Evolutionary conservation across 2,329 filamentous ascomycete genomes (phyloP), one percentile per base, ranked within the genome.

Genomic region (Rutstroemia sp.): DNA sequence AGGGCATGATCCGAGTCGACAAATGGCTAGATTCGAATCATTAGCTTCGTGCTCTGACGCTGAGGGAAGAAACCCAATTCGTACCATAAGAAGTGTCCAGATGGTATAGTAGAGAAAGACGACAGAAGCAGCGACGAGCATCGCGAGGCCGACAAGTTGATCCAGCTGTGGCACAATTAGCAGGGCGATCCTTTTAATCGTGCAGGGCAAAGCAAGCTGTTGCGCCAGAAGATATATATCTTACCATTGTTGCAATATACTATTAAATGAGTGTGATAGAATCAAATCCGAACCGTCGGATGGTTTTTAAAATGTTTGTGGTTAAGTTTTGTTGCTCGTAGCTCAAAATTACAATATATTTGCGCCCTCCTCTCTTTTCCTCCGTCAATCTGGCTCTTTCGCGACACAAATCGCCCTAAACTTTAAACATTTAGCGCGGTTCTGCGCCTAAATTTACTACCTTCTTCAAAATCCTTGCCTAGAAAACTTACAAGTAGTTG

Each of bases 71-170:
- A 45, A 14, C 21, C 16, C 14, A 21, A 5, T 52, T 67, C 75
- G 58, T 82, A 96, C 94, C 89, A 99, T 97, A 64, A 97, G 81
- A 63, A 99, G 81, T 27, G 94, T 96, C 94, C 94, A 99, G 73
- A 96, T 83, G 62, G 90, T 94, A 78, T 99, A 99, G 82, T 99
- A 99, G 68, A 87, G 77, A 72, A 89, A 89, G 71, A 89, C 82
- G 67, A 80, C 78, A 63, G 85, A 84, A 67, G 86, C 86, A 77
- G 80, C 78, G 73, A 88, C 77, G 72, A 89, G 84, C 86, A 89
- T 89, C 73, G 80, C 82, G 73, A 87, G 79, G 74, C 86, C 86
- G 65, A 87, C 80, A 64, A 88, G 81, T 83, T 89, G 92, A 82
- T 95, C 94, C 76, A 96, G 88, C 94, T 99, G 57, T 25, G 30